Conservation (phyloP, 768 basidiomycete species). For the Calocybe indica region DNA sequence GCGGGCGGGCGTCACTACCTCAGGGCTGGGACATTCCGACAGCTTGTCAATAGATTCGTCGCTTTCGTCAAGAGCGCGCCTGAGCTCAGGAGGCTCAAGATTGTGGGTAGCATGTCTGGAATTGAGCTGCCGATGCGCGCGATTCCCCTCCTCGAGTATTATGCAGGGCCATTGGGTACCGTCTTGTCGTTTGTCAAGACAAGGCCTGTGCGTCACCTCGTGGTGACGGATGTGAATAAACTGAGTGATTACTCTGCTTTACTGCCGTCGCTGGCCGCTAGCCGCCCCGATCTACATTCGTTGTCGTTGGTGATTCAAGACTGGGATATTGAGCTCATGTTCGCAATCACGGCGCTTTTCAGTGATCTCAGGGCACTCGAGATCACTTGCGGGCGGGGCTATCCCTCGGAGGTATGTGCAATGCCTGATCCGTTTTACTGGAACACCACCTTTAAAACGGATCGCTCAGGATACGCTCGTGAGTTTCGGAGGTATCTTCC, state of each 20-base stretch:
- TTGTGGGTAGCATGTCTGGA: constrained; percentile 9
- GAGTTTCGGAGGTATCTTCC: constrained; percentile 37
- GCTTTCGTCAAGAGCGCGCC: constrained; percentile 11
- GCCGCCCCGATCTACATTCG: constrained; percentile 10
- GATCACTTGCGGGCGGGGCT: constrained; percentile 28
- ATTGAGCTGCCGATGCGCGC: constrained; percentile 8
- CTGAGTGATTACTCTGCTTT: constrained; percentile 10
- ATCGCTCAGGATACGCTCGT: constrained; percentile 22
- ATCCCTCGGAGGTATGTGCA: constrained; percentile 34
- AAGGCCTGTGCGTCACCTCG: constrained; percentile 12
- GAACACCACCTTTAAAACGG: not conserved
- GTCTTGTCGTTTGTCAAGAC: constrained; percentile 7
- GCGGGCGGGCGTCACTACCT: too few species aligned
- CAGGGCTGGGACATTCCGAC: too few species aligned
- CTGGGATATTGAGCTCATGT: constrained; percentile 43
- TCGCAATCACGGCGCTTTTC: constrained; percentile 33
- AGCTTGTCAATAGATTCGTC: constrained; percentile 7
- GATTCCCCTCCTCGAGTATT: constrained; percentile 10
- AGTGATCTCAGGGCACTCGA: constrained; percentile 28
- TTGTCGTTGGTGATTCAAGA: constrained; percentile 27
- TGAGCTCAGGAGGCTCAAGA: constrained; percentile 8
- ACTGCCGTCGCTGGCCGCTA: constrained; percentile 13
- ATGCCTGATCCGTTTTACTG: too few species aligned
- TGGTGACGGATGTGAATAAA: constrained; percentile 14
- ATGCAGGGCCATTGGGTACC: constrained; percentile 11